These are phyloP conservation scores for Ampelocalamus luodianensis DNA, from an alignment of 176 grass and related monocot species.

Conservation along the genomic window DNA sequence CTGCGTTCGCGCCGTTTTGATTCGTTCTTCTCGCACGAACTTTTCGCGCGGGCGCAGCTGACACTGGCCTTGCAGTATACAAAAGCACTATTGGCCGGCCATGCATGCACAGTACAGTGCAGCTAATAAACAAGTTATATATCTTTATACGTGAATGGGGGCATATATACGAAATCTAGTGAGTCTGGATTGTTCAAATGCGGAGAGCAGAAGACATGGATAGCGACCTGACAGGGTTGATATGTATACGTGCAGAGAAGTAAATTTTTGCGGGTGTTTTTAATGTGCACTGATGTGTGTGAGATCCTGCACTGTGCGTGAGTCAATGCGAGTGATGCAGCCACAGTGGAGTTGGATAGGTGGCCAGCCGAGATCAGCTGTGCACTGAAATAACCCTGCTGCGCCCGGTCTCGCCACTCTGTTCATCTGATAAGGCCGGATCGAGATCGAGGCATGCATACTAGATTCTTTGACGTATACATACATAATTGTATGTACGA, in stretches of 20 bases:
- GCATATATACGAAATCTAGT: constrained; percentile 6
- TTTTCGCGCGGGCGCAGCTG: constrained; percentile 7
- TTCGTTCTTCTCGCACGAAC: constrained; percentile 13
- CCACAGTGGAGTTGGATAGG: constrained; percentile 33
- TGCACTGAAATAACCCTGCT: background rate
- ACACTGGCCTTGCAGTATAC: background rate
- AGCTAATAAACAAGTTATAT: background rate
- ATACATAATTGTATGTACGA: constrained; percentile 1
- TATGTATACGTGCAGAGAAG: constrained; percentile 18
- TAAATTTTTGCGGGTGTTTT: constrained; percentile 30
- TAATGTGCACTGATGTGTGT: constrained; percentile 35
- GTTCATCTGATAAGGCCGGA: background rate
- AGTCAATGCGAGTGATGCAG: constrained; percentile 54
- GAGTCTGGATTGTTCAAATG: constrained; percentile 30
- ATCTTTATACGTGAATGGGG: too few species aligned
- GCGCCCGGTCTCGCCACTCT: background rate
- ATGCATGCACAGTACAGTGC: background rate
- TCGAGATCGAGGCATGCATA: background rate
- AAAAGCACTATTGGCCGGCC: background rate
- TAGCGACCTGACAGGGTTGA: constrained; percentile 24
- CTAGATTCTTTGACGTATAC: background rate
- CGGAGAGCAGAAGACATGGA: constrained; percentile 16
- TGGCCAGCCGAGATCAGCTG: constrained; percentile 5
- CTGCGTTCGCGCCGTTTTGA: background rate
- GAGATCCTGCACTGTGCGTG: constrained; percentile 45